phyloP scores from a whole-genome alignment of 73 alveolate genomes.

The Tetrahymena borealis region DNA sequence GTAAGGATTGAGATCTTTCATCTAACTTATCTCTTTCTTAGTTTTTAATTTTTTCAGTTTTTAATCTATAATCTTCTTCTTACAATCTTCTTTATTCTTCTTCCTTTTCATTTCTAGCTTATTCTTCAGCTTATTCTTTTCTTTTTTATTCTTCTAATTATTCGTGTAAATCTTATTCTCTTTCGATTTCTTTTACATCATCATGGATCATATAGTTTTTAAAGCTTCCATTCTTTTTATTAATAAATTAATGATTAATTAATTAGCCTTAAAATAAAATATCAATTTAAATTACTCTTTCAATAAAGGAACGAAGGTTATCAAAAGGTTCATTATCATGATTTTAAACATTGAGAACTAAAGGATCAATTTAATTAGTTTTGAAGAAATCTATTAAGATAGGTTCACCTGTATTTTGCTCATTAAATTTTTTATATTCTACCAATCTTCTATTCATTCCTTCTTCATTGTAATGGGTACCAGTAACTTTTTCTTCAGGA shows the following conservation, averaged over 20 bases:
- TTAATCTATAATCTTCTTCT: conserved; percentile 36
- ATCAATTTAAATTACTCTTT: conserved; percentile 12
- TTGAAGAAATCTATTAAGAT: conserved; percentile 29
- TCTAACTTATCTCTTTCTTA: conserved; percentile 37
- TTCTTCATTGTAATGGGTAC: conserved; percentile 20
- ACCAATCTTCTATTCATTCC: conserved; percentile 4
- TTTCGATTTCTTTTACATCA: background rate
- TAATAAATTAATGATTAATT: background rate
- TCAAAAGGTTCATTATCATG: conserved; percentile 2
- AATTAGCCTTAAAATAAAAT: background rate
- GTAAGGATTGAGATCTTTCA: conserved; percentile 18
- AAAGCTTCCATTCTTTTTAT: conserved; percentile 28
- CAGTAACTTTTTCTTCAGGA: conserved; percentile 2
- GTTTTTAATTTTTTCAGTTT: conserved; percentile 15
- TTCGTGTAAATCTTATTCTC: conserved; percentile 3
- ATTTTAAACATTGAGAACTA: background rate
- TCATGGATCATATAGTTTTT: conserved; percentile 10
- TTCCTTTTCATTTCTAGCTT: conserved; percentile 21
- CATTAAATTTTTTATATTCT: background rate
- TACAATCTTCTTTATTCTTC: conserved; percentile 17
- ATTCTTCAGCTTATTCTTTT: conserved; percentile 3
- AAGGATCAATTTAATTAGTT: conserved; percentile 3
- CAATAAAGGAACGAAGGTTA: conserved; percentile 18
- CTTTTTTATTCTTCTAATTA: background rate
- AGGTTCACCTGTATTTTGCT: conserved; percentile 16